These are phyloP conservation scores for Nakazawaea anatomiae DNA, from an alignment of 805 yeast species.

Conservation along the genomic window DNA sequence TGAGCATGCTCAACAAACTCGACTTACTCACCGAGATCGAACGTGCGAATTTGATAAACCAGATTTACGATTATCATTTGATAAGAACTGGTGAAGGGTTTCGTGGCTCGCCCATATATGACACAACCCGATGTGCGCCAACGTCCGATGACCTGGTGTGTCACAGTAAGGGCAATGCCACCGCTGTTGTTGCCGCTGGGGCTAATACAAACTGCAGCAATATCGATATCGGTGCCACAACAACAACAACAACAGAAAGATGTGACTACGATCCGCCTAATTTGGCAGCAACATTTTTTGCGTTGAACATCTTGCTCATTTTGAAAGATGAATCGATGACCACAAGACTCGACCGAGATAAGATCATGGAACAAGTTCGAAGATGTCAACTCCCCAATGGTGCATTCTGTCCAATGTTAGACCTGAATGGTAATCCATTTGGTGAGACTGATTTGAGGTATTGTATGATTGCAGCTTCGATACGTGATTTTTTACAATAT, in stretches of 20 bases:
- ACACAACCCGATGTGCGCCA: background rate
- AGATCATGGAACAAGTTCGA: constrained; percentile 48
- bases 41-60: constrained; percentile 25
- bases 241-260: too few relatives aligned
- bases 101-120: constrained; percentile 50
- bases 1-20: constrained; percentile 38
- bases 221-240: too few relatives aligned
- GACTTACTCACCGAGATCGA: constrained; percentile 23
- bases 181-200: too few relatives aligned
- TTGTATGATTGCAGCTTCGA: constrained; percentile 66
- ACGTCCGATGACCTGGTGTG: too few relatives aligned
- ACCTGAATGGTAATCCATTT: constrained; percentile 26
- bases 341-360: constrained; percentile 29
- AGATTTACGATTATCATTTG: constrained; percentile 40
- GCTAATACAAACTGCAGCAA: too few relatives aligned
- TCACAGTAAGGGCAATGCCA: too few relatives aligned
- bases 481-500: constrained; percentile 44
- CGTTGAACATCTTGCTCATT: constrained; percentile 50
- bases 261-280: constrained; percentile 52
- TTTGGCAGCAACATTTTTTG: constrained; percentile 73
- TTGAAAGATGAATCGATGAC: constrained; percentile 36
- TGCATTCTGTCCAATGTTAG: constrained; percentile 44
- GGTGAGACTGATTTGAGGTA: constrained; percentile 71
- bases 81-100: constrained; percentile 40
- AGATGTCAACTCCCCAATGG: constrained; percentile 60